Conservation (phyloP, 139 green algal species). For the Klebsormidium nitens region DNA sequence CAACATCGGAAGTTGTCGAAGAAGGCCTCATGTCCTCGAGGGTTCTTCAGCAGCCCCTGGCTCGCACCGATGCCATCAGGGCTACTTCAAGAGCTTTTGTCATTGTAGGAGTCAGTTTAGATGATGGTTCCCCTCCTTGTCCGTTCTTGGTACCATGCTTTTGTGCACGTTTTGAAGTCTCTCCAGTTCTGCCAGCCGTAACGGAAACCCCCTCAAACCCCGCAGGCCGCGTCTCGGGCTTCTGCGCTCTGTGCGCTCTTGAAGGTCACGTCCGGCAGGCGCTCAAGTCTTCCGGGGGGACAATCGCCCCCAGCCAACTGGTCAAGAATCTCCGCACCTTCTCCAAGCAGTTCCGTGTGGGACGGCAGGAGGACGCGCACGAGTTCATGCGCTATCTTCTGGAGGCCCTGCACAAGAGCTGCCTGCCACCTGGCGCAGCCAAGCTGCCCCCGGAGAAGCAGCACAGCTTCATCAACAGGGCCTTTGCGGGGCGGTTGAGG, state of each 20-base stretch:
- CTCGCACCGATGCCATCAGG: no score
- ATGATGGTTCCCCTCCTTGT: no score
- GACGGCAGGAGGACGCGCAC: conserved; percentile 60
- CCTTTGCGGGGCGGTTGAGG: conserved; percentile 82
- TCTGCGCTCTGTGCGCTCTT: conserved; percentile 19
- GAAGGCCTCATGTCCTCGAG: no score
- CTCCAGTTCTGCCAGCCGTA: conserved; percentile 2
- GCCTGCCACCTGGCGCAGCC: not conserved
- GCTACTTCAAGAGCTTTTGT: no score
- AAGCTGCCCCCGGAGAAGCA: conserved; percentile 42
- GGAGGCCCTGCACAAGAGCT: conserved; percentile 41
- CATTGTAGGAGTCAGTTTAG: no score
- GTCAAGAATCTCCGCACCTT: conserved; percentile 11
- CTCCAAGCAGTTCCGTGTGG: conserved; percentile 10
- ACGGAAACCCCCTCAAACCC: not conserved
- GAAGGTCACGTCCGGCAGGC: conserved; percentile 3
- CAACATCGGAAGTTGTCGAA: no score
- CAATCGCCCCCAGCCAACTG: not conserved
- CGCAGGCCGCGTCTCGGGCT: not conserved
- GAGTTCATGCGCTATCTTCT: conserved; percentile 59
- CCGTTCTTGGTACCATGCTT: no score
- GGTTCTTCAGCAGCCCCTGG: no score
- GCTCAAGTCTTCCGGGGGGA: not conserved
- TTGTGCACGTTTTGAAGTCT: conserved; percentile 14
- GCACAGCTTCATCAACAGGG: conserved; percentile 76